Percentiles rank a stretch among this genome's conserved stretches.
Conservation (phyloP, 192 early-diverging fungal species). For the Helicostylum pulchrum region DNA sequence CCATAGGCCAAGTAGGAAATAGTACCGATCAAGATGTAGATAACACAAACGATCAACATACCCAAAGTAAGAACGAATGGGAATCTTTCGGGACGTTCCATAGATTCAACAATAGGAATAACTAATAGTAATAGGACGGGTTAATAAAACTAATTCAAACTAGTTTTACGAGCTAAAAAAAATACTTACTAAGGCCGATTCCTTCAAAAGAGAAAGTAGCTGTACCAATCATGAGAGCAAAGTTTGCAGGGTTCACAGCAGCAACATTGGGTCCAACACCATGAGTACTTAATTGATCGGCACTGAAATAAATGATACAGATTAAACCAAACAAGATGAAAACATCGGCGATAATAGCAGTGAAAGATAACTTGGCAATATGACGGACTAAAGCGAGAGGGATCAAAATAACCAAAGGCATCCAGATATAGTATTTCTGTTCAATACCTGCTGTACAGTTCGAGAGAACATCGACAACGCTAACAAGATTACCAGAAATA, state of each 20-base stretch:
- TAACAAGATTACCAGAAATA: constrained; percentile 78
- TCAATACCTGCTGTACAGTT: constrained; percentile 57
- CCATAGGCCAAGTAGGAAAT: constrained; percentile 82
- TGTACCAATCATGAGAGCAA: constrained; percentile 72
- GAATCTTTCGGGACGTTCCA: constrained; percentile 81
- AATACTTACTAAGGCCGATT: constrained; percentile 34
- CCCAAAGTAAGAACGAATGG: constrained; percentile 63
- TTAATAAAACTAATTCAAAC: neutral
- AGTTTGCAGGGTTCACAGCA: constrained; percentile 56
- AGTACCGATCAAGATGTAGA: constrained; percentile 70
- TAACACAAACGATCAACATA: constrained; percentile 60
- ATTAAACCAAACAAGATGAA: constrained; percentile 71
- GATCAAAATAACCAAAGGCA: constrained; percentile 71
- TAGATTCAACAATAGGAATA: constrained; percentile 71
- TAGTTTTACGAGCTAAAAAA: neutral
- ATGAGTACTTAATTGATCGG: constrained; percentile 42
- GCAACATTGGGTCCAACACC: constrained; percentile 50
- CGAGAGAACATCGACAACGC: constrained; percentile 62
- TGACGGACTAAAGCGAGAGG: constrained; percentile 67
- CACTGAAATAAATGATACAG: constrained; percentile 62
- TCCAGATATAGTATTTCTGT: constrained; percentile 69
- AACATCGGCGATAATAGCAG: constrained; percentile 68
- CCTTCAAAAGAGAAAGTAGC: constrained; percentile 49
- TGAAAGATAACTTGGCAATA: constrained; percentile 52
- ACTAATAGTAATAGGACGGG: constrained; percentile 18